Conservation (phyloP, 2,329 filamentous ascomycete species). For the Alternaria triticina region DNA sequence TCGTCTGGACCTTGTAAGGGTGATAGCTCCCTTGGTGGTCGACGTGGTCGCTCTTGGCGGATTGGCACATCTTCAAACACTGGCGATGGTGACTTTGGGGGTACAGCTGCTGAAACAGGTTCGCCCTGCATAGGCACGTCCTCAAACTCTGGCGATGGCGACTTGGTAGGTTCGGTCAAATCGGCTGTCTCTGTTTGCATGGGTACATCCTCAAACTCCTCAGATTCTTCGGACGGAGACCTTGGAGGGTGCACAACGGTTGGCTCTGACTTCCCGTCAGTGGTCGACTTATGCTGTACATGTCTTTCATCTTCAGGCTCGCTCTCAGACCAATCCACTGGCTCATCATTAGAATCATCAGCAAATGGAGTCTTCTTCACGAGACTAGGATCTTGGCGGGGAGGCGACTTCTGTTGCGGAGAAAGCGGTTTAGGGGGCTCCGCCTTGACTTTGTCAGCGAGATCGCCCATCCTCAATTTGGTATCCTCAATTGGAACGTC, state of each 20-base stretch:
- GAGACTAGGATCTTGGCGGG: conserved; percentile 24
- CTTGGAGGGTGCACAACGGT: conserved; percentile 39
- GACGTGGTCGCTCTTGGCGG: conserved; percentile 13
- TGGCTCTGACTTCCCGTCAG: conserved; percentile 12
- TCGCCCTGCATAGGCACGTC: conserved; percentile 49
- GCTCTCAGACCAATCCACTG: conserved; percentile 62
- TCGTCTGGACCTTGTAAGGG: conserved; percentile 39
- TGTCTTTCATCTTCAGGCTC: conserved; percentile 46
- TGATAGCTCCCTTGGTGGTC: conserved; percentile 27
- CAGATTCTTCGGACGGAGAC: conserved; percentile 56
- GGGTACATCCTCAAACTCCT: conserved; percentile 59
- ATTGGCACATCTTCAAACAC: conserved; percentile 60
- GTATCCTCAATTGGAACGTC: conserved; percentile 40
- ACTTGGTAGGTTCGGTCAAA: conserved; percentile 37
- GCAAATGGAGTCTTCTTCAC: conserved; percentile 28
- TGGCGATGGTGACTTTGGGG: conserved; percentile 53
- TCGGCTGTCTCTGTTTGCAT: conserved; percentile 12
- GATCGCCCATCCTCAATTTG: conserved; percentile 50
- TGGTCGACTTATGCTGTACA: background rate
- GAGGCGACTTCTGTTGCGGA: conserved; percentile 25
- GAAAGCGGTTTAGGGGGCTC: conserved; percentile 47
- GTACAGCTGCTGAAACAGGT: conserved; percentile 5
- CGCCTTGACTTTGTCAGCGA: conserved; percentile 52
- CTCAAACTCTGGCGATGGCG: conserved; percentile 59
- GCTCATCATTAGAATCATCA: conserved; percentile 48